Evolutionary conservation across 1,284 basidiomycete genomes (phyloP).

Genomic region (Ustilago cynodontis): DNA sequence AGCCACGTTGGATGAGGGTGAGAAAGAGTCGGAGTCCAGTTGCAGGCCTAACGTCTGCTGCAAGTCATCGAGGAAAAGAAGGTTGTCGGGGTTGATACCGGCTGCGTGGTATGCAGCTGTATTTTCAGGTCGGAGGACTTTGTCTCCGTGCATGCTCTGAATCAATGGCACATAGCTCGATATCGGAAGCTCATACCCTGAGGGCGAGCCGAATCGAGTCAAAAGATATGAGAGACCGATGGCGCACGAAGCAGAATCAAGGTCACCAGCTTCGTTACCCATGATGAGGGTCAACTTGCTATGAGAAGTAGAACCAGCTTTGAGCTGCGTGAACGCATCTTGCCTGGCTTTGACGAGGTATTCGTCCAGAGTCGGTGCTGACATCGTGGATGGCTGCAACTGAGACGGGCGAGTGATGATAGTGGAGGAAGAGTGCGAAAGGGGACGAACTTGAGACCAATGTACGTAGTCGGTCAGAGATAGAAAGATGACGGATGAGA

Average conservation of each 20-base stretch:
- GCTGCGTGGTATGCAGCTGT: slow-evolving; percentile 51
- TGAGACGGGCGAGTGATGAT: not conserved
- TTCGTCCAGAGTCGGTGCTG: slow-evolving; percentile 16
- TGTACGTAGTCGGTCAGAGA: slow-evolving; percentile 31
- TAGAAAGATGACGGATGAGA: slow-evolving; percentile 37
- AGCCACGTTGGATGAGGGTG: slow-evolving; percentile 31
- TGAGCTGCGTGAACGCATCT: slow-evolving; percentile 33
- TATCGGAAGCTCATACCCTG: slow-evolving; percentile 24
- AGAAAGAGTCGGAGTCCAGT: slow-evolving; percentile 35
- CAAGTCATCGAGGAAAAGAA: slow-evolving; percentile 55
- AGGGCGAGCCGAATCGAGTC: slow-evolving; percentile 35
- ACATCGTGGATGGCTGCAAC: not conserved
- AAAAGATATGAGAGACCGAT: slow-evolving; percentile 63
- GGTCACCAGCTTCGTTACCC: slow-evolving; percentile 68
- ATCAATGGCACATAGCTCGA: slow-evolving; percentile 77
- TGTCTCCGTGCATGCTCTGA: slow-evolving; percentile 78
- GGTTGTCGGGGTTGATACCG: slow-evolving; percentile 22
- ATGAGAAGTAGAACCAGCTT: slow-evolving; percentile 10
- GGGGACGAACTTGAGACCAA: slow-evolving; percentile 21
- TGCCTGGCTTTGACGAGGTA: slow-evolving; percentile 32
- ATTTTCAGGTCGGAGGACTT: slow-evolving; percentile 88
- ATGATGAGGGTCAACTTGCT: slow-evolving; percentile 56
- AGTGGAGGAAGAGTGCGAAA: not conserved
- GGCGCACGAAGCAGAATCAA: slow-evolving; percentile 64
- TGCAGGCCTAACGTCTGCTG: slow-evolving; percentile 30